Base-by-base conservation (phyloP, 768 basidiomycete species). In the Boletus eberwhitei region DNA sequence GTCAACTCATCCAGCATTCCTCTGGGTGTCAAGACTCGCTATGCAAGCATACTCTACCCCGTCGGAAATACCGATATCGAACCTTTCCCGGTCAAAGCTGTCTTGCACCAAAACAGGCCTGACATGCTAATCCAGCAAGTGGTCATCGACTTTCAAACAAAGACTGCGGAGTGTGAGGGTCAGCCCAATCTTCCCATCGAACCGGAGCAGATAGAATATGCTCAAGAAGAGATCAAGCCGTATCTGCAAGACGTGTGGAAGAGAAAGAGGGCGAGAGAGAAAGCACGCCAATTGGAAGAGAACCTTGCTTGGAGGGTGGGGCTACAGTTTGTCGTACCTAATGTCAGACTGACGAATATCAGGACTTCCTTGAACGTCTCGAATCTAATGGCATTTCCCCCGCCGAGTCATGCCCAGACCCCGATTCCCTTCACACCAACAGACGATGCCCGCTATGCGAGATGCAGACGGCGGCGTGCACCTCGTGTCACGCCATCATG, bases 281-380 rank as follows among this genome's bases (percentile, higher is more conserved):
- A 19, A 45, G 52, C 41, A 36, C 53, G 35, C 5, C 55, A 45
- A 13, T 6, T 43, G 17, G 42, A 59, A 29, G 51, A 53, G 26
- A 31, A 47, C 19, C 35, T 32, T 12, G 52, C 50, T 32, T 63
- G 60, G 64, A 55, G 0, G 52, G 63, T 64, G 51, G 56, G 52
- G 14, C 11, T 7, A 21, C 22, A 1, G 38, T 35, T 11, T 2
- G 29, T 41, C 36, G 0, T 38, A 1, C n/a, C 22, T 1, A 24
- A 40, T 29, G 3, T 22, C 44, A 5, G n/a, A 8, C 50, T 48
- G 29, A 62, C 41, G 8, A 5, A 31, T 0, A 38, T 12, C 42
- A 65, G 62, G 48, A 52, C 17, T 67, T 67, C 47, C 16, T 57
- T 4, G 55, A 52, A 19, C 55, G 57, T 19, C 65, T 65, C 29